Evolutionary conservation across 306 rosid species (phyloP), one percentile per base, ranked within the genome.

Genomic region (Psophocarpus tetragonolobus): DNA sequence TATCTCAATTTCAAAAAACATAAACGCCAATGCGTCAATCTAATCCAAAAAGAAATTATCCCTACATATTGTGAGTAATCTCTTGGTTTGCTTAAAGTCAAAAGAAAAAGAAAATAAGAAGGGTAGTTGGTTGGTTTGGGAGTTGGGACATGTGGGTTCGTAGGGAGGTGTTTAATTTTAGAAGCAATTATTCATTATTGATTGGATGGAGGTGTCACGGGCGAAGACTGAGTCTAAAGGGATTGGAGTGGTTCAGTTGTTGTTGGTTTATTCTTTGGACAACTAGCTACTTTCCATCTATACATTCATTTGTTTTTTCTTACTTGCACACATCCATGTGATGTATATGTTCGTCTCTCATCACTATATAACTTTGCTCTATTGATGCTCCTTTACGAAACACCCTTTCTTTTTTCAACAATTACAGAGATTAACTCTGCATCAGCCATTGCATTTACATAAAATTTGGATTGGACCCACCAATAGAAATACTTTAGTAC

Each of bases 141-240:
- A 24, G 69, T 74, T 39, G 78, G 56, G 56, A 24, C 67, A 36
- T 23, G 77, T 73, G 76, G 76, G 2, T 50, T 70, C 11, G 76
- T n/a, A 21, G 42, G 60, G 44, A 23, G 42, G 50, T 32, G 38
- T 42, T 42, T 56, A 50, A 29, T 74, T 17, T 73, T 15, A 30
- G 20, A 27, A 74, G 78, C 42, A 12, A 58, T 60, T 57, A 58
- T 35, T 72, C 24, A 14, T 13, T 35, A n/a, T 18, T 12, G 15
- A 12, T 41, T 38, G 13, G 4, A 57, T 38, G 54, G 27, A n/a
- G 2, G 60, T 33, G 65, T 76, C 82, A 78, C 76, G 70, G 47
- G 70, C 18, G 20, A 78, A 42, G 76, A 57, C 20, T 15, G 64
- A 33, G 41, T 58, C 53, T 69, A 58, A 2, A 42, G 58, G 76